Conservation (phyloP, 768 basidiomycete genomes). For the Termitomyces sp. region DNA sequence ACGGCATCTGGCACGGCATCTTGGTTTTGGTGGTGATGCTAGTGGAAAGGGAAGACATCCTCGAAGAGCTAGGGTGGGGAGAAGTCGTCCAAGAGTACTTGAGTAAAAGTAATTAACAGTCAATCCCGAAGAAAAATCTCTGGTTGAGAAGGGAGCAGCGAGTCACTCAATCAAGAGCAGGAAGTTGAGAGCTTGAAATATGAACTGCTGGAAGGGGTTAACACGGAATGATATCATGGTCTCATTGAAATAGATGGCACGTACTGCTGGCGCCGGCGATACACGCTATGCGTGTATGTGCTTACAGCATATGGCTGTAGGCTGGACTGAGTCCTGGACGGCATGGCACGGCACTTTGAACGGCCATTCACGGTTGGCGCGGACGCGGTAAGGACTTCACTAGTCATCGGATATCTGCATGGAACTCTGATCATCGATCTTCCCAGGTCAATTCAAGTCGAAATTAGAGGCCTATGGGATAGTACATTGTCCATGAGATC, state of each 20-base stretch:
- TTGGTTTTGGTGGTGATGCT: background rate
- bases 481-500: too few species aligned
- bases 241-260: background rate
- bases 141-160: background rate
- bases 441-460: too few species aligned
- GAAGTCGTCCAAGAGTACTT: background rate
- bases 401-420: too few species aligned
- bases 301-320: background rate
- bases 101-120: background rate
- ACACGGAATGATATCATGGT: background rate
- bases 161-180: constrained; percentile 4
- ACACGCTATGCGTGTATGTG: background rate
- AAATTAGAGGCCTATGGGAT: too few species aligned
- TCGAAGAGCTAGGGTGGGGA: background rate
- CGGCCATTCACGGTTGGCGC: background rate
- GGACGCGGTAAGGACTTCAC: too few species aligned
- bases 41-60: background rate
- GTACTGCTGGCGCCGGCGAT: background rate
- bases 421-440: too few species aligned
- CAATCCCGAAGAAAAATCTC: background rate
- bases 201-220: background rate
- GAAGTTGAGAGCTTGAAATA: background rate
- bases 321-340: background rate
- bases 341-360: background rate
- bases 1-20: background rate